Base-by-base conservation (phyloP, 1,284 basidiomycete species). In the Cryptococcus sp. region DNA sequence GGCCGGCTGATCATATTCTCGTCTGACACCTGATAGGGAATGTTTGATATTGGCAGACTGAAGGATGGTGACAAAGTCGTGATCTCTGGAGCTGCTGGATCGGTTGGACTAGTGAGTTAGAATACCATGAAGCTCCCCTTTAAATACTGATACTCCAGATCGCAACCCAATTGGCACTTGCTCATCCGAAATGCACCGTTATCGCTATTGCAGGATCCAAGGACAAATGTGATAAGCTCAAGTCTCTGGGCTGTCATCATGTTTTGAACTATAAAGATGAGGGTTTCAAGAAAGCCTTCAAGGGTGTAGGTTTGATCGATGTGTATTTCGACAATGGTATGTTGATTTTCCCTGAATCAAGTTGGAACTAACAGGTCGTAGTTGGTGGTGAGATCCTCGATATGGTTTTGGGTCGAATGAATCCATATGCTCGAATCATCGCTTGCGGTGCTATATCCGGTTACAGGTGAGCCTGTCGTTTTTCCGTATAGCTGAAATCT, bases 51-150 rank as follows among this genome's bases (percentile, higher is more conserved):
- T 46, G 89, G 85, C 32, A 72, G 88, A 58, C 71, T 93, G 66
- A 88, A 93, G 72, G 74, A 84, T 0, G 89, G 90, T 8, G 90
- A 95, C 57, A 88, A 83, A 0, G 83, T 94, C 48, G 82, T 94
- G 32, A 86, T 95, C 23, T 89, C 89, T 1, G 91, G 89, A 23
- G 91, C 91, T 0, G 91, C 90, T 23, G 91, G 91, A n/a, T 86
- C 89, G 3, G 89, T 90, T 15, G 77, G 80, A 23, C 68, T 67
- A 63, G 82, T 80, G 53, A 61, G 79, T 75, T 13, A 23, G 2
- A 23, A 23, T 23, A 23, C 23, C 23, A 23, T 23, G 23, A 13
- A 14, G 13, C 37, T 45, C 36, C 30, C 5, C n/a, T n/a, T n/a
- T n/a, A n/a, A n/a, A n/a, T n/a, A n/a, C n/a, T n/a, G n/a, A n/a